Percentiles rank a stretch among this genome's conserved stretches.
Conservation (phyloP, 2,329 filamentous ascomycete species). For the Fusarium sp. region DNA sequence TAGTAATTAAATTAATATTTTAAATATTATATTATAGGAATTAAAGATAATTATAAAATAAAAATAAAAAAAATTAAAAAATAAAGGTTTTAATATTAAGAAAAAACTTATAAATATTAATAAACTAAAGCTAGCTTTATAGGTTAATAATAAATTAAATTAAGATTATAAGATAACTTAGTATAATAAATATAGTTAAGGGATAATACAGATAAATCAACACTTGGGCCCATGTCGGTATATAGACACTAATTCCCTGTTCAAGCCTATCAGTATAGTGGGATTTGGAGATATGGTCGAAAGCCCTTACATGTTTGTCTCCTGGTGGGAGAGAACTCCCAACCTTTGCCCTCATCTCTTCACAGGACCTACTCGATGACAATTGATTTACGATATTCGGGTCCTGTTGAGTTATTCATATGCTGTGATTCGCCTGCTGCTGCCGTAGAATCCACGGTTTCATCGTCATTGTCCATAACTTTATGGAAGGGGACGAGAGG, state of each 20-base stretch:
- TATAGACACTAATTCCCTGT: slow-evolving; percentile 45
- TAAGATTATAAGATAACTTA: too few relatives aligned
- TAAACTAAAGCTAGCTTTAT: too few relatives aligned
- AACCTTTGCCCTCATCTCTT: slow-evolving; percentile 11
- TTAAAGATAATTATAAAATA: too few relatives aligned
- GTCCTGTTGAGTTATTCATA: not conserved
- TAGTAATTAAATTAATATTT: too few relatives aligned
- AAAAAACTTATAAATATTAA: too few relatives aligned
- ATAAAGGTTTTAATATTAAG: too few relatives aligned
- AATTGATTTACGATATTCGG: not conserved
- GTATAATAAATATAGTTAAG: too few relatives aligned
- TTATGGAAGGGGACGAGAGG: not conserved
- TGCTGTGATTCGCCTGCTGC: not conserved
- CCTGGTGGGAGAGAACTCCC: slow-evolving; percentile 40
- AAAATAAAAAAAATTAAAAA: too few relatives aligned
- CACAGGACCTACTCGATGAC: not conserved
- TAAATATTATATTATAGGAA: too few relatives aligned
- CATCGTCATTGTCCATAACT: not conserved
- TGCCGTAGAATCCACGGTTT: not conserved
- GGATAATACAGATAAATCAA: too few relatives aligned
- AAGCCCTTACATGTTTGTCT: slow-evolving; percentile 39
- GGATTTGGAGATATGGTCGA: not conserved
- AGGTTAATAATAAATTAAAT: too few relatives aligned
- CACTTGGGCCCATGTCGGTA: too few relatives aligned
- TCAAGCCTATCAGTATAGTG: not conserved